Evolutionary conservation across 139 green algal genomes (phyloP), one percentile per base, ranked within the genome.

Genomic region (Deuterostichococcus epilithicus): DNA sequence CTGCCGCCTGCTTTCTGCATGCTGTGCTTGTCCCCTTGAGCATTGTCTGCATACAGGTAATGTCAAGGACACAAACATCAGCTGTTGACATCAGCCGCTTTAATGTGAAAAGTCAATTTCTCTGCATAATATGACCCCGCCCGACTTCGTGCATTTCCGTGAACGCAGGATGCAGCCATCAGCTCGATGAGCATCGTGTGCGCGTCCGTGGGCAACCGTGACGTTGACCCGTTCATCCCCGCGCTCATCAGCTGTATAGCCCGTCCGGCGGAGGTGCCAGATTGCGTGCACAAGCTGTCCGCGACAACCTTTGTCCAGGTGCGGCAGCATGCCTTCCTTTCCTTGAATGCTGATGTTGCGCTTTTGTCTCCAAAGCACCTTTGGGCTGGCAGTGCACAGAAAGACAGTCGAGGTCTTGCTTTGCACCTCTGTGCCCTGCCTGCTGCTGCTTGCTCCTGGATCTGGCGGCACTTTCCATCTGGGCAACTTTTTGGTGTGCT

Each of bases 271-370:
- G 86, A 96, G 82, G 86, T 91, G 66, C 85, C 88, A 30, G 93
- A 97, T 71, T 94, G 87, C 74, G 91, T 98, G 75, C 93, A 97
- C 88, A 93, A 95, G 90, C 89, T 98, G 79, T 88, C 88, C 39
- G 83, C 90, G 26, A 97, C 93, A 78, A 97, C 93, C 67, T 98
- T 98, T 71, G 93, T 96, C 76, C 78, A 86, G 77, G 87, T 93
- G 42, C 8, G 13, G 8, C 42, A 23, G 8, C 75, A 84, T 25
- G 70, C 82, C 36, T 22, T 13, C 42, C 42, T 22, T 52, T 52
- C 13, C 42, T 52, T 36, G 69, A 52, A 13, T 13, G 8, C 13
- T 52, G 42, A 8, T 52, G 8, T 13, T 52, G 8, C 42, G 13
- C 8, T 13, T 23, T 52, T 52, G 8, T 23, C 8, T 52, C 8